Evolutionary conservation across 1,139 yeast species (phyloP).

Genomic region (Pichia sp.): DNA sequence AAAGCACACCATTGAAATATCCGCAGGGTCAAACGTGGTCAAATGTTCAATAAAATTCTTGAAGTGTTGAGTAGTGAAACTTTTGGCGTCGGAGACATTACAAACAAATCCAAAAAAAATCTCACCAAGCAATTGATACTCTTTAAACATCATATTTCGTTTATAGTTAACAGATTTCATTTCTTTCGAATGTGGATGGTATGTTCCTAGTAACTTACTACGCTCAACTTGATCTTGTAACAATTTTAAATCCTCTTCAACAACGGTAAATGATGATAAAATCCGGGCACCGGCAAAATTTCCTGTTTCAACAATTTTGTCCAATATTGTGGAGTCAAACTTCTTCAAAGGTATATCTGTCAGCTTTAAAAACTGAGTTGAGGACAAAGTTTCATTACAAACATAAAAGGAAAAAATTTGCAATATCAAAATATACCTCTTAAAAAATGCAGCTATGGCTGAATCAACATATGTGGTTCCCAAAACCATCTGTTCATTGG

Average conservation of each 20-base stretch:
- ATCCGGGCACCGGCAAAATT: conserved; percentile 6
- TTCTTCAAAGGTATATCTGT: no score
- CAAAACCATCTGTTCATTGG: conserved; percentile 34
- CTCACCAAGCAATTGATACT: conserved; percentile 69
- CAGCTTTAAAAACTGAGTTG: no score
- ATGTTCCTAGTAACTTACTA: conserved; percentile 48
- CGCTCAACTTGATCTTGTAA: conserved; percentile 62
- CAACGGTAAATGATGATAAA: conserved; percentile 45
- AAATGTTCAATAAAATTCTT: conserved; percentile 35
- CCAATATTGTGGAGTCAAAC: no score
- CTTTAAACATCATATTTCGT: conserved; percentile 52
- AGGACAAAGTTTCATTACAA: conserved; percentile 10
- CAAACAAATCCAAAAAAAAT: conserved; percentile 42
- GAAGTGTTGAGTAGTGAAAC: conserved; percentile 31
- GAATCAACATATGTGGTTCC: conserved; percentile 57
- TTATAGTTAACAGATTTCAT: conserved; percentile 50
- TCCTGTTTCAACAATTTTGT: conserved; percentile 2
- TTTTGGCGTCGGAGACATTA: not conserved
- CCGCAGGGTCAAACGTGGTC: conserved; percentile 46
- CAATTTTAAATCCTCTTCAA: conserved; percentile 48
- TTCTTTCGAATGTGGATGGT: conserved; percentile 39
- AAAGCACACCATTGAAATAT: conserved; percentile 54
- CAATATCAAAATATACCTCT: conserved; percentile 63
- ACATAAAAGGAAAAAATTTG: conserved; percentile 60
- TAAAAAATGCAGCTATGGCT: conserved; percentile 64